These are phyloP conservation scores for Amborella trichopoda DNA, from an alignment of 164 flowering plant species.

Conservation along the genomic window DNA sequence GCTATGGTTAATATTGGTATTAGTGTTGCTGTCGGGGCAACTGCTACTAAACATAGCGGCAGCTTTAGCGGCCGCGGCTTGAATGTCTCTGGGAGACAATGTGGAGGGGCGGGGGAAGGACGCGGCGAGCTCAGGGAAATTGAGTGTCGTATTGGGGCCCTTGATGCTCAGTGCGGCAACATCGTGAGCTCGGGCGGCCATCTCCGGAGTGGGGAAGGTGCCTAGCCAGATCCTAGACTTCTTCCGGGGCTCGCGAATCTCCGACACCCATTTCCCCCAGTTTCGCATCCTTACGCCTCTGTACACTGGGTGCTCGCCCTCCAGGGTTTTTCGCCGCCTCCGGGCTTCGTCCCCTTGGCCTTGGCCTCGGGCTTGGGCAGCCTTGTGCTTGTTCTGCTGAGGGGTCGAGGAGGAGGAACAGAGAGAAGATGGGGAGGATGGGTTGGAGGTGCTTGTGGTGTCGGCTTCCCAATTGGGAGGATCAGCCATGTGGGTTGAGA, in stretches of 20 bases:
- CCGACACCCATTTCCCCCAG: constrained; percentile 96
- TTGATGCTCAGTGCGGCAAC: constrained; percentile 66
- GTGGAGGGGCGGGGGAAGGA: constrained; percentile 52
- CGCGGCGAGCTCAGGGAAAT: constrained; percentile 56
- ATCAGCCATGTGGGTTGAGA: constrained; percentile 5
- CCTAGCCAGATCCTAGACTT: constrained; percentile 90
- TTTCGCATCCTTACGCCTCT: constrained; percentile 70
- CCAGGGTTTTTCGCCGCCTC: constrained; percentile 13
- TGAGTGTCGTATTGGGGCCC: constrained; percentile 55
- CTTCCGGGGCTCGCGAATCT: constrained; percentile 79
- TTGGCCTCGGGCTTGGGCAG: background rate
- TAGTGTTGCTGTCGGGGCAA: too few relatives aligned
- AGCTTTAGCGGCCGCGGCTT: constrained; percentile 65
- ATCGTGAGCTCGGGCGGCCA: constrained; percentile 92
- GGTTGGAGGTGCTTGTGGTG: constrained; percentile 23
- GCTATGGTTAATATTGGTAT: too few relatives aligned
- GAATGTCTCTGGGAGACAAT: constrained; percentile 46
- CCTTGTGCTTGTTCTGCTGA: background rate
- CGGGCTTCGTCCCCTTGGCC: constrained; percentile 4
- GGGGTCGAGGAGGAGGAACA: constrained; percentile 9
- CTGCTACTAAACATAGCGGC: too few relatives aligned
- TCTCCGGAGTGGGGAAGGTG: constrained; percentile 63
- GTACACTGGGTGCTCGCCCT: constrained; percentile 47
- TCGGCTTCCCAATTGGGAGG: constrained; percentile 16
- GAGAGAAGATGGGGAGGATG: constrained; percentile 13